Base-by-base conservation (phyloP, 176 grass and related monocot genomes). In the maize (Zea mays) region DNA sequence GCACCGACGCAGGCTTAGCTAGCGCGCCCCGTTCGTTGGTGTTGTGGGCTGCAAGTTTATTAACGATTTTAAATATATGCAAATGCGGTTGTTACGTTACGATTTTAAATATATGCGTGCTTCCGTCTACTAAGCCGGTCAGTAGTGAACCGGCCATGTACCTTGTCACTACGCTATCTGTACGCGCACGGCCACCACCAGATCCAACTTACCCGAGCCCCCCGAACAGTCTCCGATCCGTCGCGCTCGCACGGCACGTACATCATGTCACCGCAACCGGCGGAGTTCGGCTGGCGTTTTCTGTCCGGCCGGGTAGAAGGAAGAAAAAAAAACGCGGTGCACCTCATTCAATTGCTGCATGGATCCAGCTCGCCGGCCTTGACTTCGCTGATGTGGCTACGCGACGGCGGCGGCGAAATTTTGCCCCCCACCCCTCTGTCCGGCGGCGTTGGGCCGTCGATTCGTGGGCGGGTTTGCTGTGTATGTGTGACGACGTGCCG, bases 1-100 rank as follows among this genome's bases (percentile, higher is more conserved):
- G 49, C 85, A 88, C 86, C 81, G 86, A 88, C 86, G 74, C n/a
- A n/a, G n/a, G n/a, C 27, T 27, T 27, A 27, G 27, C 27, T 27
- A 27, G 27, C 27, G 27, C 27, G 27, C 59, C 10, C 17, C 40
- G 49, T 67, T 57, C 4, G 69, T 66, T 57, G 37, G 21, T 37
- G 69, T 51, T 27, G 27, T 27, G 42, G 14, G 49, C 15, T 6
- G 41, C 79, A 52, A 17, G 80, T 79, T 73, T 42, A 67, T 73
- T 85, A 69, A 61, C 52, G 3, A 74, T 81, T 57, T 62, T 86
- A 68, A 79, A 68, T 51, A 55, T 75, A 83, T 80, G 80, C 75
- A 79, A 83, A 73, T 72, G 69, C 68, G 4, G 85, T 43, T 58
- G 74, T 33, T 40, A n/a, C 0, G 4, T 40, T 67, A 10, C 2